These are phyloP conservation scores for Iodosphaeria phyllophila DNA, from an alignment of 2,329 filamentous ascomycete species.

Conservation along the genomic window DNA sequence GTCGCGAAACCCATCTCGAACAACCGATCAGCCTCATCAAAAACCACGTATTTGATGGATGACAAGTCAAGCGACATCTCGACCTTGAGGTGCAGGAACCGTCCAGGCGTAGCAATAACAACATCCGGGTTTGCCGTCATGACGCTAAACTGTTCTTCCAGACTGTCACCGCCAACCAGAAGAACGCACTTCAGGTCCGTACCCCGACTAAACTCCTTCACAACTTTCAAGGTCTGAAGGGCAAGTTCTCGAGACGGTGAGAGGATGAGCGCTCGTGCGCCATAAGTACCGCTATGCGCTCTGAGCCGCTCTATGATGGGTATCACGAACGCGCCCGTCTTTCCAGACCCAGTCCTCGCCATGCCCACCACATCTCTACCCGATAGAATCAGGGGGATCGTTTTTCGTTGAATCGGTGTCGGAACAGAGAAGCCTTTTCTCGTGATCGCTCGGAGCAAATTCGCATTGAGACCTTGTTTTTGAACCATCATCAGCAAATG, in stretches of 20 bases:
- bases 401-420: constrained; percentile 92
- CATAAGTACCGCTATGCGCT: constrained; percentile 70
- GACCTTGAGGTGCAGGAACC: constrained; percentile 90
- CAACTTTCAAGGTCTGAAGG: constrained; percentile 85
- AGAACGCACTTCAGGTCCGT: constrained; percentile 84
- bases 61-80: constrained; percentile 90
- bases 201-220: constrained; percentile 80
- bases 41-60: constrained; percentile 84
- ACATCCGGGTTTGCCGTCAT: constrained; percentile 96
- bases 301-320: constrained; percentile 94
- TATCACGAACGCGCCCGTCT: constrained; percentile 95
- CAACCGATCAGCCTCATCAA: constrained; percentile 89
- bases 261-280: constrained; percentile 69
- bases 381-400: constrained; percentile 79
- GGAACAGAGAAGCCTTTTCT: constrained; percentile 92
- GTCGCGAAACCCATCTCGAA: constrained; percentile 98
- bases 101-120: constrained; percentile 88
- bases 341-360: constrained; percentile 96
- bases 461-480: constrained; percentile 48
- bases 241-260: constrained; percentile 90
- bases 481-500: not conserved
- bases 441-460: constrained; percentile 75
- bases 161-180: constrained; percentile 82
- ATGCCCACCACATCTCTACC: constrained; percentile 95
- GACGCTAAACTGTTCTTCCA: constrained; percentile 85